Base-by-base conservation (phyloP, 1,284 basidiomycete species). In the Sporisorium iseilematis-ciliati region DNA sequence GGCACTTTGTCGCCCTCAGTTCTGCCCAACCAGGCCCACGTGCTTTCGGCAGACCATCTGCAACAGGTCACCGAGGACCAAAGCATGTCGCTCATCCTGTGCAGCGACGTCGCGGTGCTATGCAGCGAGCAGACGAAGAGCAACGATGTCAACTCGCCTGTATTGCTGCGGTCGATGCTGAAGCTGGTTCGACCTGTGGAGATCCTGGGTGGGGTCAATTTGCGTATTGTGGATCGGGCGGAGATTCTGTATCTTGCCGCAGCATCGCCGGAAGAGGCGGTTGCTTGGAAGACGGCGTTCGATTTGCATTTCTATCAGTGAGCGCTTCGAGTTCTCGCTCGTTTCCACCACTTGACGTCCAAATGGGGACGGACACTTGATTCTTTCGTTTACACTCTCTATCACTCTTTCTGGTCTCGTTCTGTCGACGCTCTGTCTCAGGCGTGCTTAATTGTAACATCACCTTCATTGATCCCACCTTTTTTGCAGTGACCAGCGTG, bases 41-140 rank as follows among this genome's bases (percentile, higher is more conserved):
- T 90, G 42, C 91, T 95, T 20, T 93, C 94, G 81, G 92, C 97
- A 31, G 94, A 96, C 80, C 93, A 92, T 75, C 88, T 98, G 55
- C 90, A 92, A 40, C 92, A 82, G 56, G 64, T 71, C 45, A 62
- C 57, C 29, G 43, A 80, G 40, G 61, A 78, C n/a, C 54, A 65
- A 42, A 58, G 63, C 40, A 67, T 84, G 35, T 82, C 81, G 25
- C 67, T 84, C 33, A 90, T 97, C 63, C 87, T 97, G 48, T 95
- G 94, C 87, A 95, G 95, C 81, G 96, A 98, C 85, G 87, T 98
- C 68, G 88, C 97, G 78, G 94, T 97, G 21, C 88, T 97, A 67
- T 94, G 91, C 87, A 91, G 91, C 79, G 93, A 92, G 85, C 90
- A 59, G 38, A 42, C 60, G n/a, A 46, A 29, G 25, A 55, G 42